A percentile compares a stretch with the other conserved stretches of the same genome.
phyloP scores from a whole-genome alignment of 2,329 filamentous ascomycete species.

The Diaporthe helianthi region DNA sequence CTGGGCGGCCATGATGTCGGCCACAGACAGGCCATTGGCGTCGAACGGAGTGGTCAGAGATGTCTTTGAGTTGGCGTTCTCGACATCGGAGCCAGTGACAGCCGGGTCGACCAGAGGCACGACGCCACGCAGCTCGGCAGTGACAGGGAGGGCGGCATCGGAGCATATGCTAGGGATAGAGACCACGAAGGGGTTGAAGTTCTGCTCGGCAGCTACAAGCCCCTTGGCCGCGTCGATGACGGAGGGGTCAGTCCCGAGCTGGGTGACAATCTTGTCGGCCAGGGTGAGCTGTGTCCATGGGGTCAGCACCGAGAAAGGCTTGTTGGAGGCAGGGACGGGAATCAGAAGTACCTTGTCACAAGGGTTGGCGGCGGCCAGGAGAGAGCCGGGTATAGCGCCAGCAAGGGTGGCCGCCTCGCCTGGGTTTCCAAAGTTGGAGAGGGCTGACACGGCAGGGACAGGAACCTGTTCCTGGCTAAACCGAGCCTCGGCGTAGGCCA shows the following conservation, averaged over 20 bases:
- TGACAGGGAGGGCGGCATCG: slow-evolving; percentile 68
- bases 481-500: slow-evolving; percentile 58
- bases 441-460: slow-evolving; percentile 59
- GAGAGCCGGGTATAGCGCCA: slow-evolving; percentile 65
- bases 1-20: slow-evolving; percentile 66
- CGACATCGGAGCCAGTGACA: slow-evolving; percentile 61
- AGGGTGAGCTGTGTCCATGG: slow-evolving; percentile 56
- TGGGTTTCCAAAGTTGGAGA: slow-evolving; percentile 61
- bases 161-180: slow-evolving; percentile 68
- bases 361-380: slow-evolving; percentile 70
- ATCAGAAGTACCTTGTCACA: slow-evolving; percentile 61
- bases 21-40: slow-evolving; percentile 68
- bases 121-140: slow-evolving; percentile 67
- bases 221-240: slow-evolving; percentile 68
- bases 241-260: slow-evolving; percentile 65
- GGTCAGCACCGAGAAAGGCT: neutral
- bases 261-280: slow-evolving; percentile 68
- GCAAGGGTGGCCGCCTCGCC: slow-evolving; percentile 70
- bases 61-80: slow-evolving; percentile 65
- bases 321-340: slow-evolving; percentile 36
- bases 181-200: slow-evolving; percentile 73
- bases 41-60: slow-evolving; percentile 62
- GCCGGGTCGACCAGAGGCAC: slow-evolving; percentile 72
- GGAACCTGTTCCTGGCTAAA: slow-evolving; percentile 70
- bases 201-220: slow-evolving; percentile 73